Evolutionary conservation across 2,329 filamentous ascomycete genomes (phyloP).

Genomic region (Cadophora malorum): DNA sequence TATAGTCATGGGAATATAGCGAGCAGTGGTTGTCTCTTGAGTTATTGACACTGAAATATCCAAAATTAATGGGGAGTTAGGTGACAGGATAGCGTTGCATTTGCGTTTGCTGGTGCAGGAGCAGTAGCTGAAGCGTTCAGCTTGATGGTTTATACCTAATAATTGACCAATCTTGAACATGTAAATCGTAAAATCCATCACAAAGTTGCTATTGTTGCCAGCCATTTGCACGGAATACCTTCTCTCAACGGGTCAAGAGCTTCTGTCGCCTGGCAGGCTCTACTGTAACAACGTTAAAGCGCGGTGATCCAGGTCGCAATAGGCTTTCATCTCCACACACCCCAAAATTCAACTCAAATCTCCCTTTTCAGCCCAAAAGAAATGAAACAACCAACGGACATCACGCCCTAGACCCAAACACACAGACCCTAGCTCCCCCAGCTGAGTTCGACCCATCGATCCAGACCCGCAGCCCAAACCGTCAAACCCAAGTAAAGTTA

Average conservation of each 20-base stretch:
- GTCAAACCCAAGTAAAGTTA: not conserved
- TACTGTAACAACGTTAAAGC: no score
- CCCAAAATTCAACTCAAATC: not conserved
- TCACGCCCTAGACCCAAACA: slow-evolving; percentile 4
- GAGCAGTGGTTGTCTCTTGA: not conserved
- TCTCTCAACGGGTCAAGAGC: no score
- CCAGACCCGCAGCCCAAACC: not conserved
- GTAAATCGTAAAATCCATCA: not conserved
- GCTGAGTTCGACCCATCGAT: not conserved
- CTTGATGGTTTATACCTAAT: not conserved
- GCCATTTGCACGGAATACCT: no score
- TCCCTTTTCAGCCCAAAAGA: not conserved
- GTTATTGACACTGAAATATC: not conserved
- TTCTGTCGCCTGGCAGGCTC: no score
- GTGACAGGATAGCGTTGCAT: slow-evolving; percentile 2
- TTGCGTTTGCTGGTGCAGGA: not conserved
- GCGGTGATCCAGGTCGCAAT: no score
- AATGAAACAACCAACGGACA: not conserved
- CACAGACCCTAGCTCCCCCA: not conserved
- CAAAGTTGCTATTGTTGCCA: no score
- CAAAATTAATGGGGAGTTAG: not conserved
- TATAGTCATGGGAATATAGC: not conserved
- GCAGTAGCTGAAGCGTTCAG: not conserved
- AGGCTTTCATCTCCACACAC: not conserved
- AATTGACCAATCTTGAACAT: not conserved